phyloP scores from a whole-genome alignment of 1,284 basidiomycete species.

The Apiotrichum sp. region DNA sequence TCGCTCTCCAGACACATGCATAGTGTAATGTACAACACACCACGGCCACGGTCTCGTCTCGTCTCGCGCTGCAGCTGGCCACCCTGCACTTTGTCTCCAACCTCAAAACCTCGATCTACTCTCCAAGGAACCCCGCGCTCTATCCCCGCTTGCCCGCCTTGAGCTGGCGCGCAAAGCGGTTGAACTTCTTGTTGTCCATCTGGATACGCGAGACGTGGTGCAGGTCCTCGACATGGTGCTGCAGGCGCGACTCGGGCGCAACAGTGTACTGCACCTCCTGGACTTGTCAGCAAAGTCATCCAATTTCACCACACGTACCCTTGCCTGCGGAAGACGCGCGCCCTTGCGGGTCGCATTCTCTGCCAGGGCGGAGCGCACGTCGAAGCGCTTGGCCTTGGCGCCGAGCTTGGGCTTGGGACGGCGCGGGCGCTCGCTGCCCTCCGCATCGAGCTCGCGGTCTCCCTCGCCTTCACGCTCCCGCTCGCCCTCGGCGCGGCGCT shows the following conservation, averaged over 20 bases:
- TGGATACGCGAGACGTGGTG: constrained; percentile 38
- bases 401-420: constrained; percentile 7
- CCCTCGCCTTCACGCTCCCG: constrained; percentile 5
- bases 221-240: constrained; percentile 32
- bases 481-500: neutral
- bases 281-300: neutral
- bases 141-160: constrained; percentile 9
- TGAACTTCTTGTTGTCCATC: constrained; percentile 43
- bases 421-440: constrained; percentile 1
- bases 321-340: constrained; percentile 29
- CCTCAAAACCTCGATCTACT: no score
- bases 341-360: constrained; percentile 38
- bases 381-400: constrained; percentile 30
- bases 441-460: constrained; percentile 15
- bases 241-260: constrained; percentile 31
- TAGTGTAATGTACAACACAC: constrained; percentile 9
- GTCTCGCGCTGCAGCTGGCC: no score
- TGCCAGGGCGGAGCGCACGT: constrained; percentile 28
- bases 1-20: neutral
- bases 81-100: no score
- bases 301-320: constrained; percentile 20
- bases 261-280: constrained; percentile 42
- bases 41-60: no score
- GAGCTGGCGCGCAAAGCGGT: constrained; percentile 42
- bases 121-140: no score